These are phyloP conservation scores for Daldinia vernicosa DNA, from an alignment of 495 filamentous ascomycete species.

Conservation along the genomic window DNA sequence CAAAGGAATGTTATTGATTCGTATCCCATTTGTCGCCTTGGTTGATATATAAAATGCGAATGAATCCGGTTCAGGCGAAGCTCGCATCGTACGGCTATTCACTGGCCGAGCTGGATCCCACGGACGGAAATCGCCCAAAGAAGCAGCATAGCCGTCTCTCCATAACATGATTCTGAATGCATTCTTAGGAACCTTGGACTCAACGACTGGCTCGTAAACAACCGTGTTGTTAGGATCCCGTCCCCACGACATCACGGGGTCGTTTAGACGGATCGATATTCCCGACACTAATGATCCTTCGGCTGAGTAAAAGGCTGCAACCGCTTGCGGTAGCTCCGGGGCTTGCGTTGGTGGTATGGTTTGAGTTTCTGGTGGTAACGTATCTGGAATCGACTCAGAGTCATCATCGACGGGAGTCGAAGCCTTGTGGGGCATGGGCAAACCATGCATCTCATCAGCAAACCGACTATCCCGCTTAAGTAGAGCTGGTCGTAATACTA, in stretches of 20 bases:
- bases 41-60: constrained; percentile 78
- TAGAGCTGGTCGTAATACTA: constrained; percentile 27
- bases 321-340: constrained; percentile 27
- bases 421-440: constrained; percentile 8
- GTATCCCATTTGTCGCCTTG: constrained; percentile 73
- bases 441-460: constrained; percentile 7
- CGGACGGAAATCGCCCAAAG: constrained; percentile 48
- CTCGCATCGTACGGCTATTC: constrained; percentile 37
- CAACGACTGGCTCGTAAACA: constrained; percentile 63
- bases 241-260: constrained; percentile 77
- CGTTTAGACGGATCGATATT: constrained; percentile 69
- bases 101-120: constrained; percentile 50
- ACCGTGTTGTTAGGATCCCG: constrained; percentile 69
- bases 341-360: constrained; percentile 14
- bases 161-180: constrained; percentile 82
- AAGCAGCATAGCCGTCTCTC: constrained; percentile 67
- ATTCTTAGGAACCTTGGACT: constrained; percentile 79
- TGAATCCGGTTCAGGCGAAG: constrained; percentile 56
- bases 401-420: constrained; percentile 27
- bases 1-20: constrained; percentile 72
- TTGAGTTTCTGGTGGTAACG: constrained; percentile 27
- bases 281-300: constrained; percentile 58
- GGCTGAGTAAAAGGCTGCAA: constrained; percentile 52
- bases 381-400: constrained; percentile 33
- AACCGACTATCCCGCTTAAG: constrained; percentile 31